Evolutionary conservation across 2,329 filamentous ascomycete species (phyloP), one percentile per base, ranked within the genome.

Genomic region (Colletotrichum godetiae): DNA sequence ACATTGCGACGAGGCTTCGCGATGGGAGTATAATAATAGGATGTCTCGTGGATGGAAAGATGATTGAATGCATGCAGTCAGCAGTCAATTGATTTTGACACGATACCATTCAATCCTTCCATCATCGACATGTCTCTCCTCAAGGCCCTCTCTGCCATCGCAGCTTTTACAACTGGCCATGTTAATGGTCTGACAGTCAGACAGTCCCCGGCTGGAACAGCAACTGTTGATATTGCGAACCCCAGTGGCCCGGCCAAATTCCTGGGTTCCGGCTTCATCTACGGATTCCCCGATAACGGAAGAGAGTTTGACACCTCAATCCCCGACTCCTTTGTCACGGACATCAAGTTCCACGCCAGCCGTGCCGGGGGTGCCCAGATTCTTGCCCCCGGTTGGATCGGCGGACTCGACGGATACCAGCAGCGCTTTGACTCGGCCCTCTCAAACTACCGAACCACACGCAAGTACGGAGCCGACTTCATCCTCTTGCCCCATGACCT

Each of bases 341-440:
- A 60, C 57, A 67, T 71, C 15, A 69, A 69, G 57, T 71, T 74
- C 57, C 33, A 27, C 19, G 24, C 53, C 13, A 73, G 68, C 53
- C 69, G 73, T 19, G 73, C 73, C 10, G 73, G 73, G 13, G 73
- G 73, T 19, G 73, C 73, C 13, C 70, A 75, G 31, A 67, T 75
- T 1, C 62, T 70, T 4, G 56, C 56, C 10, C 27, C 56, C 7
- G 56, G 56, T 8, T 58, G 56, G 29, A 29, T 29, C 13, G 56
- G 56, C 15, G 56, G 56, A 5, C 1, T 31, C 19, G 56, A 68
- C 4, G 65, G 65, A 8, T 68, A 58, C 22, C 22, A 53, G 27
- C 56, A 46, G 3, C 59, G 65, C 37, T 58, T 60, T 24, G 42
- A 58, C 15, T 68, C 65, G 4, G 37, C 65, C 2, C 56, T 68